Percentiles rank a stretch among this genome's conserved stretches.
phyloP scores from a whole-genome alignment of 1,139 yeast genomes.

The Wickerhamiella pararugosa region DNA sequence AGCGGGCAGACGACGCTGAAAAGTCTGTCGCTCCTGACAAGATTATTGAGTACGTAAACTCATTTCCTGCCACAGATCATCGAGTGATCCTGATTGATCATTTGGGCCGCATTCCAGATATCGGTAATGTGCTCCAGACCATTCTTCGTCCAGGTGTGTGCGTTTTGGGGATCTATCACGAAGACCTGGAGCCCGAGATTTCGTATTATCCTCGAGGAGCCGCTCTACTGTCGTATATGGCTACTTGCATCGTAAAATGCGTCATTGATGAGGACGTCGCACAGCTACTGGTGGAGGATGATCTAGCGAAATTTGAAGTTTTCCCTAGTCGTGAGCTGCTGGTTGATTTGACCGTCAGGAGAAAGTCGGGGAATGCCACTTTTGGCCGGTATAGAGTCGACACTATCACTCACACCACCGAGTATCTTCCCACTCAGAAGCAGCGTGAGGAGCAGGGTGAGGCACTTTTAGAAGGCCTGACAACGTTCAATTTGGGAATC shows the following conservation, averaged over 20 bases:
- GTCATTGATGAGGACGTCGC: slow-evolving; percentile 36
- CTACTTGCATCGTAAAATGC: slow-evolving; percentile 54
- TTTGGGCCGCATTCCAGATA: slow-evolving; percentile 3
- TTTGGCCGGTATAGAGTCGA: slow-evolving; percentile 42
- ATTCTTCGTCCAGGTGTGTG: slow-evolving; percentile 11
- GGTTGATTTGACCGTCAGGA: slow-evolving; percentile 44
- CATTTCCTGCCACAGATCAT: background rate
- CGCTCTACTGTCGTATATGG: slow-evolving; percentile 44
- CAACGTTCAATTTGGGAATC: slow-evolving; percentile 76
- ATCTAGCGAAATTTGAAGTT: slow-evolving; percentile 24
- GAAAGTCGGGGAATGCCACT: slow-evolving; percentile 74
- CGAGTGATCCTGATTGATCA: slow-evolving; percentile 7
- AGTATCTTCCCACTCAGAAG: slow-evolving; percentile 25
- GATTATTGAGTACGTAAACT: background rate
- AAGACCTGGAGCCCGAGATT: slow-evolving; percentile 11
- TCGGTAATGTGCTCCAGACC: slow-evolving; percentile 9
- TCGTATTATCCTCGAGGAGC: slow-evolving; percentile 38
- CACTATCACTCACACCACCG: slow-evolving; percentile 35
- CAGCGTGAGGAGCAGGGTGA: slow-evolving; percentile 25
- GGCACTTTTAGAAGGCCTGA: slow-evolving; percentile 47
- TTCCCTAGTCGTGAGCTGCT: slow-evolving; percentile 36
- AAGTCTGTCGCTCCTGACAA: background rate
- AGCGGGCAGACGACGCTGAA: background rate
- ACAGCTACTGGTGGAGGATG: slow-evolving; percentile 27
- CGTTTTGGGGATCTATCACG: slow-evolving; percentile 13